Base-by-base conservation (phyloP, 2,329 filamentous ascomycete genomes). In the Cryphonectria parasitica region DNA sequence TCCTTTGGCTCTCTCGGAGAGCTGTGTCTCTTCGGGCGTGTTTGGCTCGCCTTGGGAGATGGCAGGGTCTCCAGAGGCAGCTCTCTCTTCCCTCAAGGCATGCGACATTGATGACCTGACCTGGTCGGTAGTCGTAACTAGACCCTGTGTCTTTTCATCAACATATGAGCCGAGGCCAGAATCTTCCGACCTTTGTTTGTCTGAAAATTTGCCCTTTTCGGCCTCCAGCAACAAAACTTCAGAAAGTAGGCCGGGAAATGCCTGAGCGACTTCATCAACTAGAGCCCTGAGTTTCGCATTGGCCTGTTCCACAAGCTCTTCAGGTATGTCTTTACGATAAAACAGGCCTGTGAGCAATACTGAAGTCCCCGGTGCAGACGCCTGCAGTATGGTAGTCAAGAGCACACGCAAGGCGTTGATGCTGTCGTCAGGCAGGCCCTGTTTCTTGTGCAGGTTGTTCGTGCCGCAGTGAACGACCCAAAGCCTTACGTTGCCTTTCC, bases 401-500 rank as follows among this genome's bases (percentile, higher is more conserved):
- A 72, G 60, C 11, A 49, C 39, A 1, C 56, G 36, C 64, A 68
- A n/a, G 36, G 52, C n/a, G 15, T 28, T 1, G 22, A 72, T n/a
- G 41, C 71, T 64, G 31, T 43, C 49, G 43, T 67, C 68, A 2
- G 67, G 64, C 6, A 76, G 68, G 13, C 72, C 74, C 31, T 69
- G 68, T 17, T 71, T 75, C 5, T 64, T 63, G 25, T 70, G 66
- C 8, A 76, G 69, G 41, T 76, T 75, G 28, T 76, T 76, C 1
- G 74, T 73, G 0, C 75, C 75, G 6, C 70, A 73, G 15, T 74
- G 71, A 3, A 76, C 17, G 8, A 76, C 63, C 74, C 74, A 76
- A n/a, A 76, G 62, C 45, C 68, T 71, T 8, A 69, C 65, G 1
- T 74, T 65, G 22, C 49, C 54, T 3, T 68, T 58, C 5, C 17